Percentiles rank a stretch among this genome's conserved stretches.
Evolutionary conservation across 2,329 filamentous ascomycete genomes (phyloP).

Genomic region (Aspergillus hiratsukae): DNA sequence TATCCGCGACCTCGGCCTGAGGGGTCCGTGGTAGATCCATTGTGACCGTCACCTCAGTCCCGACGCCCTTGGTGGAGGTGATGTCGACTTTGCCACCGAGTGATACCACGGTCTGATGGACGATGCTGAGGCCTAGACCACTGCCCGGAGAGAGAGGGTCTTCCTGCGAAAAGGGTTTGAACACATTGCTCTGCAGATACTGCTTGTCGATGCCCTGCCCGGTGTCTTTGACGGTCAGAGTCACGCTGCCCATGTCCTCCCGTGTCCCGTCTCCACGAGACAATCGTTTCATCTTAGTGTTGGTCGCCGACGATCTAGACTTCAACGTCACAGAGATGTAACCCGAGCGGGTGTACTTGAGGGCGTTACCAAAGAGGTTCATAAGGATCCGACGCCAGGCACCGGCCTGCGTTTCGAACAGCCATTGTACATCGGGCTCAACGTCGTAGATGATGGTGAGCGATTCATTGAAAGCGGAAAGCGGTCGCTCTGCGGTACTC

Average conservation of each 20-base stretch:
- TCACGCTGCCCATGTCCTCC: slow-evolving; percentile 10
- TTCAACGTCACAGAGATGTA: slow-evolving; percentile 38
- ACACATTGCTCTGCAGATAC: slow-evolving; percentile 32
- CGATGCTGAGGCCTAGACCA: slow-evolving; percentile 58
- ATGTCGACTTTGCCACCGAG: slow-evolving; percentile 26
- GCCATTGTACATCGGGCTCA: slow-evolving; percentile 39
- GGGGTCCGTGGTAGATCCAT: slow-evolving; percentile 2
- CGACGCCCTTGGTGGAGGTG: slow-evolving; percentile 19
- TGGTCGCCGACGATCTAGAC: slow-evolving; percentile 4
- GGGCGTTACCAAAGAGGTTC: slow-evolving; percentile 47
- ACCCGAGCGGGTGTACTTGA: slow-evolving; percentile 45
- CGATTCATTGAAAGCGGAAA: slow-evolving; percentile 2
- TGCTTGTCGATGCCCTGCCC: slow-evolving; percentile 26
- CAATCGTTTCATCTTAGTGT: slow-evolving; percentile 8
- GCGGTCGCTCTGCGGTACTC: not conserved
- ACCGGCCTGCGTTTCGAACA: slow-evolving; percentile 43
- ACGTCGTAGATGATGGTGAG: slow-evolving; percentile 37
- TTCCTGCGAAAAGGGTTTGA: slow-evolving; percentile 59
- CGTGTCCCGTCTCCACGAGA: not conserved
- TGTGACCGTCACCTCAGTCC: slow-evolving; percentile 19
- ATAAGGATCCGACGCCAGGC: slow-evolving; percentile 46
- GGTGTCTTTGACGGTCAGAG: slow-evolving; percentile 25
- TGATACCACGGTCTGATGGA: slow-evolving; percentile 35
- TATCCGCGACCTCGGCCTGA: not conserved
- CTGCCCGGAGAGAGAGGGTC: slow-evolving; percentile 52